Evolutionary conservation across 2,329 filamentous ascomycete species (phyloP).

Genomic region (Orbilia ellipsospora): DNA sequence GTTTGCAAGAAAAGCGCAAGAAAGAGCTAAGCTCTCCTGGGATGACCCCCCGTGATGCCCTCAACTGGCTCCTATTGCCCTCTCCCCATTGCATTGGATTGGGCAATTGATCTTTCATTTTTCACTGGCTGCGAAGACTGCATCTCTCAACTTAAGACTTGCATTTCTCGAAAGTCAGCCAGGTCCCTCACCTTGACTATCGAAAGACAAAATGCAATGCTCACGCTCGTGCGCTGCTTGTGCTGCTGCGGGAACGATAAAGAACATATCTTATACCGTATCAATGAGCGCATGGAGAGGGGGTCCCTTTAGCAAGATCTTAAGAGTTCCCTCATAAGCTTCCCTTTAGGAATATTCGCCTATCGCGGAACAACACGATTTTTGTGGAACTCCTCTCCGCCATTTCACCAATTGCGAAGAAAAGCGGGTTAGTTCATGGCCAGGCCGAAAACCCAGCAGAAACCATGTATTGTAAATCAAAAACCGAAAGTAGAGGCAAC

Average conservation of each 20-base stretch:
- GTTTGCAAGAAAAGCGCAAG: too few species aligned
- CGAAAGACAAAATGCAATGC: too few species aligned
- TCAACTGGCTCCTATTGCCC: not conserved
- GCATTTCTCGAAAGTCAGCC: conserved; percentile 20
- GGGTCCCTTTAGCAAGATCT: too few species aligned
- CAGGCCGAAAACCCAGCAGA: too few species aligned
- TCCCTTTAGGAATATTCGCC: conserved; percentile 18
- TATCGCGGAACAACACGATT: conserved; percentile 54
- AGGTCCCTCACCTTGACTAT: conserved; percentile 23
- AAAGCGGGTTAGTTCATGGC: too few species aligned
- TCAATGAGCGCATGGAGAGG: too few species aligned
- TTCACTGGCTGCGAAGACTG: not conserved
- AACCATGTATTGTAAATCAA: not conserved
- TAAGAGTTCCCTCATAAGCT: too few species aligned
- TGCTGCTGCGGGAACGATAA: too few species aligned
- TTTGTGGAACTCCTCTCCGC: conserved; percentile 51
- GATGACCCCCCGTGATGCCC: conserved; percentile 47
- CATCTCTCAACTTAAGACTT: not conserved
- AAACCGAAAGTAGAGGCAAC: not conserved
- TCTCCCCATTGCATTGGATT: not conserved
- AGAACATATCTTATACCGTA: too few species aligned
- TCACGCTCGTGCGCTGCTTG: too few species aligned
- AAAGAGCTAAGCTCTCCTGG: conserved; percentile 47
- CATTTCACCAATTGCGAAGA: too few species aligned
- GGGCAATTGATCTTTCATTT: not conserved